Base-by-base conservation (phyloP, 768 basidiomycete genomes). In the Nidula microcarpa region DNA sequence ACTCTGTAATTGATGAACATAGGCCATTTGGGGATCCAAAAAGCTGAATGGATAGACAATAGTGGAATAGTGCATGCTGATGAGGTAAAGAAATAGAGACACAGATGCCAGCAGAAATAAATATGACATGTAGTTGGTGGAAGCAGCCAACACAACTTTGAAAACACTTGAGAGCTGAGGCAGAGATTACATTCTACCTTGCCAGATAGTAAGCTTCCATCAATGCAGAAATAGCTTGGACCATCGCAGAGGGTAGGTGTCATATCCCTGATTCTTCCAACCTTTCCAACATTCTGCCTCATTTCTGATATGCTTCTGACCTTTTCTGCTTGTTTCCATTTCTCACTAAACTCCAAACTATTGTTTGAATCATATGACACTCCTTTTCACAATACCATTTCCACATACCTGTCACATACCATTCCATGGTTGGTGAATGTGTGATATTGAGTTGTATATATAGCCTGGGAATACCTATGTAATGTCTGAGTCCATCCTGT, bases 161-260 rank as follows among this genome's bases (percentile, higher is more conserved):
- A 11, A 74, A 18, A 1, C 47, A 39, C 4, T 5, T 30, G 2
- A 71, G 55, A 7, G 57, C 56, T 5, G 50, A 56, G 7, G 9
- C 44, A 45, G 9, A 7, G 18, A 18, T 45, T 11, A 37, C 23
- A 1, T 50, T 44, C 8, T 60, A 60, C 5, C 65, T 62, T 1
- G 62, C 66, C 11, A 71, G 55, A 46, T 69, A 71, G 13, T 69
- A 66, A 49, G 71, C 67, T 37, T 75, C 72, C 0, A 76, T 47
- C 23, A 74, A 51, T 4, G 66, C 65, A 4, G 53, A 41, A 6
- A 66, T 54, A 1, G 60, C 59, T 8, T 52, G 23, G 1, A 70
- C 46, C 45, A 62, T 59, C 17, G 56, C 34, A 4, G 50, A n/a
- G 5, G 55, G 60, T 2, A 65, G 45, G 16, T 53, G 49, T n/a